Conservation (phyloP, 768 basidiomycete species). For the Mycena belliarum region DNA sequence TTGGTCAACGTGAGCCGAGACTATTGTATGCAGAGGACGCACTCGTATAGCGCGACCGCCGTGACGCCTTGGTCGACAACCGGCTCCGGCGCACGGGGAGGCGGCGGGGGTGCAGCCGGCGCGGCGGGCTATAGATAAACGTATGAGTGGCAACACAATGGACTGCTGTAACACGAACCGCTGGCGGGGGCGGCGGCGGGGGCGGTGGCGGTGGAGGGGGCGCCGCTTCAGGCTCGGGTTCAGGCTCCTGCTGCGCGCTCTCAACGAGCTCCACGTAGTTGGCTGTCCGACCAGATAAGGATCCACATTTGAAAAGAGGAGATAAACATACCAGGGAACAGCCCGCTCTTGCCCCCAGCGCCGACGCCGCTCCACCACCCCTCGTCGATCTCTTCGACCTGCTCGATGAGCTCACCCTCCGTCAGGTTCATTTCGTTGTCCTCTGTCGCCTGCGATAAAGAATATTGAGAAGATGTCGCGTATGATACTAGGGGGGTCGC, state of each 20-base stretch:
- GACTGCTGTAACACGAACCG: conserved; percentile 12
- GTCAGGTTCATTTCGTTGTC: conserved; percentile 82
- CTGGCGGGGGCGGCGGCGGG: conserved; percentile 50
- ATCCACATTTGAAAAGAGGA: not conserved
- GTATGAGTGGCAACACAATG: not conserved
- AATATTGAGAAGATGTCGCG: not conserved
- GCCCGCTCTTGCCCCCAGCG: conserved; percentile 67
- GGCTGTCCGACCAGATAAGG: conserved; percentile 42
- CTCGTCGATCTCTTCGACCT: conserved; percentile 82
- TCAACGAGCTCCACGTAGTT: conserved; percentile 87
- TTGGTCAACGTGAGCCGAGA: not conserved
- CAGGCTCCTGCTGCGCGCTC: conserved; percentile 33
- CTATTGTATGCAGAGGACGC: conserved; percentile 27
- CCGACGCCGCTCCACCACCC: conserved; percentile 92
- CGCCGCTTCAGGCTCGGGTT: conserved; percentile 45
- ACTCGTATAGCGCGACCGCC: conserved; percentile 75
- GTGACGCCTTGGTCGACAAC: conserved; percentile 56
- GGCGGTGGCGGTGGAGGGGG: conserved; percentile 60
- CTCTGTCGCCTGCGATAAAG: conserved; percentile 59
- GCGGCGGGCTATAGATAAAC: conserved; percentile 31
- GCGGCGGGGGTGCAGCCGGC: conserved; percentile 44
- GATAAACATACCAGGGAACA: conserved; percentile 74
- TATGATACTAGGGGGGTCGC: conserved; percentile 1
- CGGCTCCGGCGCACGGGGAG: conserved; percentile 48
- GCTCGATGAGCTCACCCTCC: conserved; percentile 81